Base-by-base conservation (phyloP, 345 rosid genomes). In the Citrus australasica region DNA sequence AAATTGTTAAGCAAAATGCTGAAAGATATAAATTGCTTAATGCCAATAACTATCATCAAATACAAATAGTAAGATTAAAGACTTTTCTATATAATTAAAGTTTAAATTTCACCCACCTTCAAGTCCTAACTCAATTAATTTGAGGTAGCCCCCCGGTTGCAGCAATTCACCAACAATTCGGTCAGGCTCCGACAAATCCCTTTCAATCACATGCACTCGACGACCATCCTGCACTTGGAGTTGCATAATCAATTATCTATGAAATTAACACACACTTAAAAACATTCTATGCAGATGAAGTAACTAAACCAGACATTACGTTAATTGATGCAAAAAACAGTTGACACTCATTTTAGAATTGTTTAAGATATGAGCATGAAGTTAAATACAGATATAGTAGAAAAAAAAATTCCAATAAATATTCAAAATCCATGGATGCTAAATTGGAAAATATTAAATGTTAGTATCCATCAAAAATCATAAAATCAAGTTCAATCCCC, bases 111-210 rank as follows among this genome's bases (percentile, higher is more conserved):
- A 55, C 55, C 53, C 70, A 90, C 95, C 95, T 88, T 88, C 88
- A 62, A 92, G 89, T 48, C 92, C 95, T 82, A 92, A 79, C 81
- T 92, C 96, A 9, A 92, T 83, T 78, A 92, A 81, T 81, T 92
- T 92, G 7, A 92, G 91, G 81, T 90, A 92, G 17, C 96, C 93
- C 0, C 96, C 94, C 25, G 96, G 94, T 72, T 92, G 96, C 40
- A 92, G 88, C 69, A 92, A 77, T 79, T 92, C 96, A 7, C 96
- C 96, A 73, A 90, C 96, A 66, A 92, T 90, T 10, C 96, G 87
- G 79, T 90, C 92, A 17, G 93, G 96, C 88, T 89, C 93, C 0
- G 87, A 79, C 81, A 90, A 85, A 75, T 92, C 96, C 78, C 96
- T 82, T 79, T 92, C 96, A 65, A 92, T 87, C 75, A 92, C 90